Conservation (phyloP, 805 yeast species). For the Wickerhamomyces subpelliculosus region DNA sequence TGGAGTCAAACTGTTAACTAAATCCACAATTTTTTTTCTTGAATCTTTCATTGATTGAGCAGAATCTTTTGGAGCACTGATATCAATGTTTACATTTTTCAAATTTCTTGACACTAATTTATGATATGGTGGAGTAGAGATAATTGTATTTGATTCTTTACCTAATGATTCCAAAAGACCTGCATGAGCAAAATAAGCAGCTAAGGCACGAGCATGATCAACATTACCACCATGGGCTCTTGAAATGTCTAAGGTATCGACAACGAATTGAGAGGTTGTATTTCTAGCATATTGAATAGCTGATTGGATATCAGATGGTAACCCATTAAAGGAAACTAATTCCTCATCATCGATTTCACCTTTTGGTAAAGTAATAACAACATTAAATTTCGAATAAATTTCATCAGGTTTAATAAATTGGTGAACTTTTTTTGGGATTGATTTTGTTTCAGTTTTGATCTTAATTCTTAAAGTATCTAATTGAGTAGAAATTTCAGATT, state of each 20-base stretch:
- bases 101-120: conserved; percentile 34
- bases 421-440: conserved; percentile 64
- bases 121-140: conserved; percentile 40
- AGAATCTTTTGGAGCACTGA: conserved; percentile 45
- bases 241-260: conserved; percentile 73
- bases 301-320: conserved; percentile 42
- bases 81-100: conserved; percentile 49
- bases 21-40: conserved; percentile 63
- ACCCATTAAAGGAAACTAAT: conserved; percentile 58
- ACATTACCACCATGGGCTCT: conserved; percentile 81
- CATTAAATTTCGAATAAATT: conserved; percentile 47
- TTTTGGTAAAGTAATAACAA: conserved; percentile 49
- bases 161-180: conserved; percentile 39
- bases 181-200: conserved; percentile 54
- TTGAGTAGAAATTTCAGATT: conserved; percentile 39
- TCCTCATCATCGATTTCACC: conserved; percentile 38
- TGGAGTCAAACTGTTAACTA: conserved; percentile 72
- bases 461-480: conserved; percentile 38
- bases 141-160: conserved; percentile 34
- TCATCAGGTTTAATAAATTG: conserved; percentile 55
- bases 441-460: conserved; percentile 46
- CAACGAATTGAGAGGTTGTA: conserved; percentile 50
- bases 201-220: conserved; percentile 69
- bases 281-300: conserved; percentile 62
- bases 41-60: conserved; percentile 50